phyloP scores from a whole-genome alignment of 1,284 basidiomycete genomes.

The Apiotrichum brassicae region DNA sequence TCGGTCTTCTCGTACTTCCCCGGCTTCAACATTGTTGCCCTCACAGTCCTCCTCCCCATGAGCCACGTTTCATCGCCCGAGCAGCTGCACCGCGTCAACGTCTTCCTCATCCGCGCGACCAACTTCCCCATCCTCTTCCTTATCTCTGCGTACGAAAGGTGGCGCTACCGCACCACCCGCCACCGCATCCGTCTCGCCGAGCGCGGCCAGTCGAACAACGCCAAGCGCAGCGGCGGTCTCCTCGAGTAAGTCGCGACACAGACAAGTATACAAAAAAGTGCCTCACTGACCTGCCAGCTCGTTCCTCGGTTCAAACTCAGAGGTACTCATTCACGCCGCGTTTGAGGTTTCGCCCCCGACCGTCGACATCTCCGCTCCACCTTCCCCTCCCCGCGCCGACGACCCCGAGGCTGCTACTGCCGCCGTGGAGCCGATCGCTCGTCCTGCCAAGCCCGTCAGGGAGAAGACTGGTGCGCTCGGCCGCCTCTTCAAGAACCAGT shows the following conservation, averaged over 20 bases:
- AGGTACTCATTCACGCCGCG: constrained; percentile 37
- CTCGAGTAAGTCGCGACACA: constrained; percentile 34
- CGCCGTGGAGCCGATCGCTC: background rate
- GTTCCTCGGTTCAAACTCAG: constrained; percentile 39
- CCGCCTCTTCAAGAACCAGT: constrained; percentile 19
- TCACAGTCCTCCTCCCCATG: constrained; percentile 67
- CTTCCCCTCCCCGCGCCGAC: constrained; percentile 17
- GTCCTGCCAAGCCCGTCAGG: background rate
- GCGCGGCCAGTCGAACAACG: constrained; percentile 18
- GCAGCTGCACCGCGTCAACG: constrained; percentile 68
- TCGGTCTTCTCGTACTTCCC: constrained; percentile 86
- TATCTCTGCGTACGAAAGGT: constrained; percentile 75
- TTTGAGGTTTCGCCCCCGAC: constrained; percentile 37
- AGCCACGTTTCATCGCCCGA: constrained; percentile 66
- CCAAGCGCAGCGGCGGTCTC: constrained; percentile 15
- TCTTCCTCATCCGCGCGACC: constrained; percentile 74
- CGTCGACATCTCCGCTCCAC: constrained; percentile 3
- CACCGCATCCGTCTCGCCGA: constrained; percentile 22
- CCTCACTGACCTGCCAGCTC: constrained; percentile 16
- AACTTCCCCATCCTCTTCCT: constrained; percentile 69
- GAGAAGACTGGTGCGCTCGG: constrained; percentile 11
- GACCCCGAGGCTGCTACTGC: constrained; percentile 1
- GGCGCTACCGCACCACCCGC: constrained; percentile 21
- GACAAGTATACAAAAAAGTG: too few species aligned
- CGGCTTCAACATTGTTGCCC: constrained; percentile 56